These are phyloP conservation scores for Aquilaria malaccensis DNA, from an alignment of 345 rosid species.

Conservation along the genomic window DNA sequence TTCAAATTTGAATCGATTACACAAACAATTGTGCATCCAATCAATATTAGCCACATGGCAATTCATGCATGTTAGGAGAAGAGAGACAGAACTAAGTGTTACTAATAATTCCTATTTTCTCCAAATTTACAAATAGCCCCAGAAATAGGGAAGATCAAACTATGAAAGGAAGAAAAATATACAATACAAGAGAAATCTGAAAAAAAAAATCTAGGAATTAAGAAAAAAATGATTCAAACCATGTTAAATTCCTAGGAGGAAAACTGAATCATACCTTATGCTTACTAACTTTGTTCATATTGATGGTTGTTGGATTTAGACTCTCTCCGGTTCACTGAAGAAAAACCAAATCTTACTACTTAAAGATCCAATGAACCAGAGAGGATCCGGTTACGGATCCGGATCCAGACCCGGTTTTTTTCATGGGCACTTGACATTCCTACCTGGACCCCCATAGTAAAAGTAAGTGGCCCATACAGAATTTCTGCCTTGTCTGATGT, in stretches of 20 bases:
- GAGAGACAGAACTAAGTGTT: slow-evolving; percentile 14
- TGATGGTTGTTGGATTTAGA: too few species aligned
- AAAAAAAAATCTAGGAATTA: slow-evolving; percentile 6
- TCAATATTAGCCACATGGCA: too few species aligned
- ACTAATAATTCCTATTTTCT: slow-evolving; percentile 30
- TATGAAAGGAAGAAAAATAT: slow-evolving; percentile 11
- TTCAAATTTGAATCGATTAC: too few species aligned
- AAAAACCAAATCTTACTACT: too few species aligned
- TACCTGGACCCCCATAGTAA: slow-evolving; percentile 97
- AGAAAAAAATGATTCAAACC: slow-evolving; percentile 21
- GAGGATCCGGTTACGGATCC: too few species aligned
- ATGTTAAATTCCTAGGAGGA: slow-evolving; percentile 6
- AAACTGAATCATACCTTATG: neutral
- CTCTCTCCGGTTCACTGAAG: too few species aligned
- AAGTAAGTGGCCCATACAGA: slow-evolving; percentile 92
- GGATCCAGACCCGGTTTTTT: neutral
- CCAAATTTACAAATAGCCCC: slow-evolving; percentile 28
- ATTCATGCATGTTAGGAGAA: neutral
- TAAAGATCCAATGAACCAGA: too few species aligned
- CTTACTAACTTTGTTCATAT: too few species aligned
- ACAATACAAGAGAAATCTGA: neutral
- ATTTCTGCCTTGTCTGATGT: slow-evolving; percentile 77
- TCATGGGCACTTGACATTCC: slow-evolving; percentile 79
- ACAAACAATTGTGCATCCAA: too few species aligned
- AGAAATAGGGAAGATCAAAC: slow-evolving; percentile 10